Evolutionary conservation across 208 protist species (phyloP).

Genomic region (Borovskyia barvae): DNA sequence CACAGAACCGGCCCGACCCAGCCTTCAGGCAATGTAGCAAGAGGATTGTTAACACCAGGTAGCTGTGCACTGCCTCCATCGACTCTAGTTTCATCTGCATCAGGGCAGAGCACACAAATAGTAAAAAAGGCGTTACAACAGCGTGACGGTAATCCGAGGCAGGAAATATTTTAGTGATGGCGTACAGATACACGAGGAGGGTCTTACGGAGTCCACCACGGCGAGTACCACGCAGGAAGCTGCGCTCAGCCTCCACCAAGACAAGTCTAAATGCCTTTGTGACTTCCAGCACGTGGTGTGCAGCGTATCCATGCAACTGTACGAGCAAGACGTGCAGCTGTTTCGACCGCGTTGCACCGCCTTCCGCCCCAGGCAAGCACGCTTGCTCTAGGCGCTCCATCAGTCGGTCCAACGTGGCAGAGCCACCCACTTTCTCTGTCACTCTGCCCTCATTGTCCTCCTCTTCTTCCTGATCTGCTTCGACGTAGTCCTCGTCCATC

Average conservation of each 20-base stretch:
- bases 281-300: conserved; percentile 45
- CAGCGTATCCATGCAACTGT: conserved; percentile 54
- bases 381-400: conserved; percentile 45
- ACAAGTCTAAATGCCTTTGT: conserved; percentile 71
- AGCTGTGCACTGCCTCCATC: conserved; percentile 42
- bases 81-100: conserved; percentile 63
- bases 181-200: conserved; percentile 60
- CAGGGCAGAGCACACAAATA: conserved; percentile 68
- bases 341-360: conserved; percentile 6
- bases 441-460: background rate
- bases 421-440: conserved; percentile 13
- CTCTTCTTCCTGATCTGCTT: conserved; percentile 1
- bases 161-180: conserved; percentile 68
- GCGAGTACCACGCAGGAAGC: conserved; percentile 43
- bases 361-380: conserved; percentile 1
- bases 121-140: conserved; percentile 68
- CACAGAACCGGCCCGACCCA: conserved; percentile 45
- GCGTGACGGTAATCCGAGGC: conserved; percentile 79
- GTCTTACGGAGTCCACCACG: conserved; percentile 25
- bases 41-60: conserved; percentile 44
- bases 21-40: conserved; percentile 36
- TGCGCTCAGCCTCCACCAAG: conserved; percentile 71
- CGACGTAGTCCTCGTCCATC: conserved; percentile 1
- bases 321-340: conserved; percentile 37
- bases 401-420: conserved; percentile 34